Evolutionary conservation across 1,284 basidiomycete species (phyloP).

Genomic region (Puccinia triticina): DNA sequence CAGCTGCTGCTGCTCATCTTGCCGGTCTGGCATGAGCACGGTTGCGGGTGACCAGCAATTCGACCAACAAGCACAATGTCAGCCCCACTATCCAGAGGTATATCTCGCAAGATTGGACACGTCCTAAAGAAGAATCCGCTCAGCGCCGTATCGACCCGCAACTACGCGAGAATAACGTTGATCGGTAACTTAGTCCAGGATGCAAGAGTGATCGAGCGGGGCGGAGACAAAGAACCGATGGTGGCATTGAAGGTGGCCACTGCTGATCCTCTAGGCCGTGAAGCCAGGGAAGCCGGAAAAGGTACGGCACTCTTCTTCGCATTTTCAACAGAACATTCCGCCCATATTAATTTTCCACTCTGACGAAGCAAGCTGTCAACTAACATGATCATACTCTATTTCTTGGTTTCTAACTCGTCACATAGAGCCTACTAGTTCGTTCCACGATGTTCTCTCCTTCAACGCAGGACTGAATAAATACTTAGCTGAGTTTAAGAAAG

Average conservation of each 20-base stretch:
- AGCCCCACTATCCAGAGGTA: not conserved
- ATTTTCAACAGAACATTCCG: not conserved
- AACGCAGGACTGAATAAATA: conserved; percentile 40
- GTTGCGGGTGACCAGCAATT: too few species aligned
- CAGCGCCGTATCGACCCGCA: not conserved
- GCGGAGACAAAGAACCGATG: conserved; percentile 33
- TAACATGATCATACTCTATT: not conserved
- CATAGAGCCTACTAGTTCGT: conserved; percentile 35
- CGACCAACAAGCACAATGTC: not conserved
- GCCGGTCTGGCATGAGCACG: too few species aligned
- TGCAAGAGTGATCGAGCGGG: conserved; percentile 44
- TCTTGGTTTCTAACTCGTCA: not conserved
- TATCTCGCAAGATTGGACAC: not conserved
- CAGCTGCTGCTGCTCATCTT: too few species aligned
- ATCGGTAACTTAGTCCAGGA: conserved; percentile 43
- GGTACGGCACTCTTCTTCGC: not conserved
- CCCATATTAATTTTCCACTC: not conserved
- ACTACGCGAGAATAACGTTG: conserved; percentile 34
- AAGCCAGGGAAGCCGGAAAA: conserved; percentile 39
- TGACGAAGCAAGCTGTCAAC: not conserved
- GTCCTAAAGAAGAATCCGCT: not conserved
- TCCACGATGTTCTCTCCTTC: conserved; percentile 44
- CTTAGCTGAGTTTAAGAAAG: conserved; percentile 45
- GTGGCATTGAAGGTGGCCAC: conserved; percentile 34
- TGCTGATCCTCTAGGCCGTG: conserved; percentile 22